A percentile compares a stretch with the other conserved stretches of the same genome.
Conservation (phyloP, 2,329 filamentous ascomycete species). For the Ophiognomonia clavigignenti-juglandacearum region DNA sequence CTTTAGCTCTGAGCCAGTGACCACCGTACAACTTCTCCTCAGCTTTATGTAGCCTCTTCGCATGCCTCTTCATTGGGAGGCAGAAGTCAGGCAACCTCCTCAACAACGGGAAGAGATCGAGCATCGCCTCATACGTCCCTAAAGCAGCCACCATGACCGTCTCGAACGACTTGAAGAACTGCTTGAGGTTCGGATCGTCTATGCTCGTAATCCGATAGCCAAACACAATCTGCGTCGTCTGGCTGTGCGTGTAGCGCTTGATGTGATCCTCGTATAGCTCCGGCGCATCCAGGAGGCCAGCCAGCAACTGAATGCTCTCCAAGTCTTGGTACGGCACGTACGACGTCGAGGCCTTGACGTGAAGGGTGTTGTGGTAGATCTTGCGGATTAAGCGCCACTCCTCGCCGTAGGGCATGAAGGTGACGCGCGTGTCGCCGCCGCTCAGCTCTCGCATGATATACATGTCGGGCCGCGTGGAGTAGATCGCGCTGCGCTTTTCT, state of each 20-base stretch:
- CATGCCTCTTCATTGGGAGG: slow-evolving; percentile 32
- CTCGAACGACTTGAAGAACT: not conserved
- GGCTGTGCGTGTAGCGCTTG: slow-evolving; percentile 40
- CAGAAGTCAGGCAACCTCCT: slow-evolving; percentile 37
- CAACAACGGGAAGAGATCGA: slow-evolving; percentile 41
- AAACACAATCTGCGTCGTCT: slow-evolving; percentile 46
- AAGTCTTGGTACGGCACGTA: slow-evolving; percentile 53
- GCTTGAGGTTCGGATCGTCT: slow-evolving; percentile 33
- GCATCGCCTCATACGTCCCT: slow-evolving; percentile 31
- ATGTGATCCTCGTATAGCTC: slow-evolving; percentile 37
- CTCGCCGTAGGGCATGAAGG: slow-evolving; percentile 25
- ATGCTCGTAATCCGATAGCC: slow-evolving; percentile 36
- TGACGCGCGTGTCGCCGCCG: not conserved
- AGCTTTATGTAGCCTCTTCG: slow-evolving; percentile 34
- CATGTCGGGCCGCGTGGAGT: slow-evolving; percentile 36
- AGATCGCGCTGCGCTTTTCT: slow-evolving; percentile 44
- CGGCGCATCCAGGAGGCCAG: slow-evolving; percentile 39
- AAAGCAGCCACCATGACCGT: not conserved
- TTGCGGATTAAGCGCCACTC: slow-evolving; percentile 31
- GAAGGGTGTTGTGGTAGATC: slow-evolving; percentile 40
- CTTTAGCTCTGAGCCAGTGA: slow-evolving; percentile 36
- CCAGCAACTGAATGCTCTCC: slow-evolving; percentile 50
- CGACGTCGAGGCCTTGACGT: slow-evolving; percentile 36
- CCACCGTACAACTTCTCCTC: slow-evolving; percentile 36
- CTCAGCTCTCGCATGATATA: slow-evolving; percentile 2